Evolutionary conservation across 2,329 filamentous ascomycete species (phyloP).

Genomic region (Aureobasidium lini): DNA sequence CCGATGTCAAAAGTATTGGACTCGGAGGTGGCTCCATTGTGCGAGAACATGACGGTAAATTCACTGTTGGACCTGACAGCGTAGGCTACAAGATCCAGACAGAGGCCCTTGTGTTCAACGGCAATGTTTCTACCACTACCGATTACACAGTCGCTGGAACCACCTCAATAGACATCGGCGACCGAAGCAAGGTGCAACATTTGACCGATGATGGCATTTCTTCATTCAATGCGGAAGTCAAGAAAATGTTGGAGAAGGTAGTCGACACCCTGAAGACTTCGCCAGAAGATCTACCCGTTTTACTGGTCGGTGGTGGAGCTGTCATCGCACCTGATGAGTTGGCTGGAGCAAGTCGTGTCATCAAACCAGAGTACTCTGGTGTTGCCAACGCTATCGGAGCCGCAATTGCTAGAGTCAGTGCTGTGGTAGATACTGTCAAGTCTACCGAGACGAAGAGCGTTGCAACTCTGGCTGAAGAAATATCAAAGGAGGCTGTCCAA

Average conservation of each 20-base stretch:
- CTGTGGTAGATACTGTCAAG: slow-evolving; percentile 34
- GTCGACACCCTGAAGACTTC: slow-evolving; percentile 59
- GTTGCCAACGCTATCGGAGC: slow-evolving; percentile 61
- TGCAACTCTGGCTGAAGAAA: slow-evolving; percentile 26
- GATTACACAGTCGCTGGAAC: slow-evolving; percentile 41
- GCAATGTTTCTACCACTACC: slow-evolving; percentile 50
- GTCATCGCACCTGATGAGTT: slow-evolving; percentile 51
- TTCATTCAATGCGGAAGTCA: slow-evolving; percentile 29
- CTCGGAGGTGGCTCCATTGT: slow-evolving; percentile 54
- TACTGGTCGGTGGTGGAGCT: slow-evolving; percentile 58
- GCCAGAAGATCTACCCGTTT: slow-evolving; percentile 50
- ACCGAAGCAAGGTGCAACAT: neutral
- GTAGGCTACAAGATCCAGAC: slow-evolving; percentile 51
- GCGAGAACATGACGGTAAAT: slow-evolving; percentile 29
- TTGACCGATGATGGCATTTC: neutral
- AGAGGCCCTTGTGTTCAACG: slow-evolving; percentile 51
- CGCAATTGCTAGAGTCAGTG: slow-evolving; percentile 52
- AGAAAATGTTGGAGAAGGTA: slow-evolving; percentile 46
- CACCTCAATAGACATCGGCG: neutral
- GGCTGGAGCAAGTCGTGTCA: slow-evolving; percentile 47
- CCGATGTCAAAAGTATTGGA: slow-evolving; percentile 53
- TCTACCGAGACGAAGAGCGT: slow-evolving; percentile 28
- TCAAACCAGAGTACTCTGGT: slow-evolving; percentile 50
- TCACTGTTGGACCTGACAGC: slow-evolving; percentile 54
- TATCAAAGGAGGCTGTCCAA: slow-evolving; percentile 31